phyloP scores from a whole-genome alignment of 2,329 filamentous ascomycete species.

The Neopestalotiopsis sp. region DNA sequence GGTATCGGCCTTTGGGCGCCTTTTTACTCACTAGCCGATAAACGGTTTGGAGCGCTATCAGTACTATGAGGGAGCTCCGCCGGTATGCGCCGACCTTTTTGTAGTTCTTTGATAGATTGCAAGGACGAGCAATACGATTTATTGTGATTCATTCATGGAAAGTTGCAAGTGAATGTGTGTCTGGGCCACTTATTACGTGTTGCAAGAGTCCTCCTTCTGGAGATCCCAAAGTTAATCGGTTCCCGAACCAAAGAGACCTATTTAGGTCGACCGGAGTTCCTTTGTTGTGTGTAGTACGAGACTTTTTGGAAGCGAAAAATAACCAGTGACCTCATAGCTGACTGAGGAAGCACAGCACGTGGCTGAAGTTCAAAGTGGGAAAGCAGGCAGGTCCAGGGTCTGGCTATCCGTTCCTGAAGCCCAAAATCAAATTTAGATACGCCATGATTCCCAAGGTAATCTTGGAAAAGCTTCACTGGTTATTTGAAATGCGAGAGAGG shows the following conservation, averaged over 20 bases:
- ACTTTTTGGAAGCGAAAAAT: not conserved
- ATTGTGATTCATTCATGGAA: not conserved
- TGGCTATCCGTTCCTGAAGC: not conserved
- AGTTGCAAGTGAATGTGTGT: not conserved
- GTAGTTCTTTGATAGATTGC: not conserved
- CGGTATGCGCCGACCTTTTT: not conserved
- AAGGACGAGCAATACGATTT: not conserved
- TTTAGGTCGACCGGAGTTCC: not conserved
- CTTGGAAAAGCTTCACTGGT: too few species aligned
- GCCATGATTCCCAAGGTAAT: too few species aligned
- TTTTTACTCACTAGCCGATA: conserved; percentile 3
- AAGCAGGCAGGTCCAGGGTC: not conserved
- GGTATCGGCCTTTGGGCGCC: not conserved
- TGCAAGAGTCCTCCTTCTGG: not conserved
- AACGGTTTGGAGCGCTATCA: not conserved
- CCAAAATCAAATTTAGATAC: too few species aligned
- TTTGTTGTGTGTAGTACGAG: not conserved
- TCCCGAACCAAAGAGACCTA: not conserved
- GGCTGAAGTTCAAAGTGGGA: not conserved
- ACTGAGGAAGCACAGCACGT: not conserved
- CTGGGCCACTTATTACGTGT: not conserved
- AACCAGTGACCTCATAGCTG: not conserved
- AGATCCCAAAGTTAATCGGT: not conserved
- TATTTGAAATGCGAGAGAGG: not conserved
- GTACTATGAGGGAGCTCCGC: not conserved